Conservation (phyloP, 2,329 filamentous ascomycete genomes). For the Stagonosporopsis tanaceti region DNA sequence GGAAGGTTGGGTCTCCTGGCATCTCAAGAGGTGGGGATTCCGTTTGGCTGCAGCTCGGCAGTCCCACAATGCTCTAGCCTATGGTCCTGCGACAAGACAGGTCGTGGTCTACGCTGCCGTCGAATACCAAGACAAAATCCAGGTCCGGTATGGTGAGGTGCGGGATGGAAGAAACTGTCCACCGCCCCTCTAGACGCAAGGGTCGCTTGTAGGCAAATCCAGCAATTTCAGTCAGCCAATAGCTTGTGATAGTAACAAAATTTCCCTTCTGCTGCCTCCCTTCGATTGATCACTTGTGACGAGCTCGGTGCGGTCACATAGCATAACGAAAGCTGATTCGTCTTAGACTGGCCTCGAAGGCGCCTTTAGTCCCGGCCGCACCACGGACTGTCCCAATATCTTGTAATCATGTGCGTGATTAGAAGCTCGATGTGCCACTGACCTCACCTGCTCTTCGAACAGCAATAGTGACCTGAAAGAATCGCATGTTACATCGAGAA, state of each 20-base stretch:
- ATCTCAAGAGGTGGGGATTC: conserved; percentile 3
- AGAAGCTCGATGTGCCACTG: neutral
- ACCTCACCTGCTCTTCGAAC: neutral
- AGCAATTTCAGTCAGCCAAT: conserved; percentile 12
- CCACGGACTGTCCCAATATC: neutral
- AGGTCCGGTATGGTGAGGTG: conserved; percentile 20
- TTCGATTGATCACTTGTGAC: conserved; percentile 32
- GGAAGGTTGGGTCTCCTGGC: conserved; percentile 5
- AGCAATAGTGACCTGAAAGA: neutral
- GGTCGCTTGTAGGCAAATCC: conserved; percentile 20
- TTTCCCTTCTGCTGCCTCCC: conserved; percentile 39
- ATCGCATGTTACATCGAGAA: neutral
- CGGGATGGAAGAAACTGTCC: conserved; percentile 22
- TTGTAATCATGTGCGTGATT: neutral
- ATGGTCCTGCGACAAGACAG: conserved; percentile 21
- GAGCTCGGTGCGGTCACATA: conserved; percentile 7
- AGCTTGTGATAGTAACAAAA: neutral
- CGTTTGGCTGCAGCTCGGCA: neutral
- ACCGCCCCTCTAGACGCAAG: conserved; percentile 35
- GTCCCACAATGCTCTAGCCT: conserved; percentile 22
- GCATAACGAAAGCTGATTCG: conserved; percentile 2
- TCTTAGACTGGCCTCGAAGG: neutral
- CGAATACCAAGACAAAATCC: neutral
- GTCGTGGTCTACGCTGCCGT: conserved; percentile 20
- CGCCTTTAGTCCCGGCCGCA: neutral